Evolutionary conservation across 805 yeast genomes (phyloP), one percentile per base, ranked within the genome.

Genomic region (Suhomyces tanzawaensis): DNA sequence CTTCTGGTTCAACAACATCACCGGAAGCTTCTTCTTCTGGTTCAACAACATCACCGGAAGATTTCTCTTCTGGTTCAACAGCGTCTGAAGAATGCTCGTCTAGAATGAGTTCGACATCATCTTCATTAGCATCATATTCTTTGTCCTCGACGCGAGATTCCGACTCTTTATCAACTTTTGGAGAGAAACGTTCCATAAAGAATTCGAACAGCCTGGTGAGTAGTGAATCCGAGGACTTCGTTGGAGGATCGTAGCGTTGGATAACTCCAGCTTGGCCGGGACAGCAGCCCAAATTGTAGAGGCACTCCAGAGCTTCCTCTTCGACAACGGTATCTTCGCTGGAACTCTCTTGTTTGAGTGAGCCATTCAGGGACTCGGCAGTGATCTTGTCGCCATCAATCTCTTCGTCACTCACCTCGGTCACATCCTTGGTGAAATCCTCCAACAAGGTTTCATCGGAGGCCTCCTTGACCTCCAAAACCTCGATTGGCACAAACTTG

Each of bases 401-500:
- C 17, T 28, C 36, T n/a, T 31, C 16, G n/a, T 37, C 37, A 8
- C 21, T 15, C 8, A 14, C 3, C 26, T 29, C 32, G 19, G 33
- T 31, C 12, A 30, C 22, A 6, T 27, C 37, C 26, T 31, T 36
- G 26, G 37, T 35, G 17, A 18, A n/a, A 15, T 27, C 21, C 5
- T 24, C 27, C 12, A 24, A n/a, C 6, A 5, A 24, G 27, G 5
- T 24, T 8, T 28, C 6, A 28, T 14, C 30, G 14, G 12, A 7
- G 30, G 14, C 42, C 12, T 32, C 47, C 8, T 38, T 29, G 11
- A 27, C 30, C 19, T 36, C 34, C 12, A 18, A 34, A 3, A 23
- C 41, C 6, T 42, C 51, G 8, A 36, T 23, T 12, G 50, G 55
- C 4, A 37, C 15, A 30, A 57, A 47, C 34, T 34, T 46, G 19